Evolutionary conservation across 169 alveolate species (phyloP).

Genomic region (Plasmodium knowlesi): DNA sequence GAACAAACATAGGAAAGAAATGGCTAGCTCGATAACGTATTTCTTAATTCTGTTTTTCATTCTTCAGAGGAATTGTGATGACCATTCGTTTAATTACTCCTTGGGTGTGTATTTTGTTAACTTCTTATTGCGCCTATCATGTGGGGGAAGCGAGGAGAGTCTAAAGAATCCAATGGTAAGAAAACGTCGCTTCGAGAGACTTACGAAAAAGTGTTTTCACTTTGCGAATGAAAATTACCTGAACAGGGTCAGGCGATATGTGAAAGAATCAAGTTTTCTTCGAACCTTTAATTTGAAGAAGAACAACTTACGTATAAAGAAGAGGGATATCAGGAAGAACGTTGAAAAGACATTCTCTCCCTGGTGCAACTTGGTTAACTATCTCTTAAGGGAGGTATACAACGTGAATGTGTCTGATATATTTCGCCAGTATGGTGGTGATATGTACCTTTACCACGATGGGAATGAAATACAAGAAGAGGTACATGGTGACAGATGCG

Average conservation of each 20-base stretch:
- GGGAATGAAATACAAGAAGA: no score
- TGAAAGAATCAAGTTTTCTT: not conserved
- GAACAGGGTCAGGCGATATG: not conserved
- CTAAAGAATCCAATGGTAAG: not conserved
- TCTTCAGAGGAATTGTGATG: not conserved
- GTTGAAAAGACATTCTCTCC: not conserved
- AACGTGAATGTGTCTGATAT: not conserved
- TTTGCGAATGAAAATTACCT: not conserved
- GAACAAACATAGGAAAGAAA: constrained; percentile 8
- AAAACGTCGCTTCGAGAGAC: not conserved
- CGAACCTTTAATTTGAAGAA: not conserved
- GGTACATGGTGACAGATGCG: not conserved
- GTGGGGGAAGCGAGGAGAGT: not conserved
- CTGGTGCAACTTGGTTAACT: not conserved
- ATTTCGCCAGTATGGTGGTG: not conserved
- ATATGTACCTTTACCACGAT: no score
- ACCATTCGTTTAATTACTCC: not conserved
- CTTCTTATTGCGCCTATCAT: not conserved
- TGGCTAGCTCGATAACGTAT: not conserved
- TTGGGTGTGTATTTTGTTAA: constrained; percentile 13
- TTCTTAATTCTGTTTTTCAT: constrained; percentile 43
- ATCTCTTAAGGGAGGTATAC: not conserved
- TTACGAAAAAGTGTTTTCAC: not conserved
- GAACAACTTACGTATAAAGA: not conserved
- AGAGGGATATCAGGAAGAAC: not conserved